phyloP scores from a whole-genome alignment of 176 grass and related monocot species.

The Raddia guianensis region DNA sequence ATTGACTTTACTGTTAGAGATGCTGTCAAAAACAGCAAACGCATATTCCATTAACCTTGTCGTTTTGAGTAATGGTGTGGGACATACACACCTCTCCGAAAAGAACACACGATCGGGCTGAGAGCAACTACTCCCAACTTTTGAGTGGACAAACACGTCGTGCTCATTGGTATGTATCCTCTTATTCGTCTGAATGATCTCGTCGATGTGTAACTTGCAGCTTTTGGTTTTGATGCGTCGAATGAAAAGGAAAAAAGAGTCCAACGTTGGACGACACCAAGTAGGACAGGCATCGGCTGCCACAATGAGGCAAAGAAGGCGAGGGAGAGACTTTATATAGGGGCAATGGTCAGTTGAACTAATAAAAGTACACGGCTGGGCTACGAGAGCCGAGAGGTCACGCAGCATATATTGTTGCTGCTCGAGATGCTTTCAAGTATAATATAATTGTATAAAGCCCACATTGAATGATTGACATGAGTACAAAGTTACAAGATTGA shows the following conservation, averaged over 20 bases:
- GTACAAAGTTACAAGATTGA: not conserved
- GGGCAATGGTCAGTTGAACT: not conserved
- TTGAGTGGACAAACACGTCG: not conserved
- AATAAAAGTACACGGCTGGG: not conserved
- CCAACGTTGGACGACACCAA: not conserved
- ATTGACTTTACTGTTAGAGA: too few species aligned
- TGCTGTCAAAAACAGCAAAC: too few species aligned
- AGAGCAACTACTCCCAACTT: not conserved
- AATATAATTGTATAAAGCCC: not conserved
- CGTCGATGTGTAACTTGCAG: not conserved
- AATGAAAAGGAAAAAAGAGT: constrained; percentile 16
- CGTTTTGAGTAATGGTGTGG: not conserved
- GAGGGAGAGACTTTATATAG: too few species aligned
- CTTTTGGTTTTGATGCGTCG: not conserved
- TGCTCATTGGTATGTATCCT: not conserved
- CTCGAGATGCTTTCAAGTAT: constrained; percentile 3
- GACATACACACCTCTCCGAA: too few species aligned
- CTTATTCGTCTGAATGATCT: not conserved
- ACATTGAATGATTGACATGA: not conserved
- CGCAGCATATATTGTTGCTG: not conserved
- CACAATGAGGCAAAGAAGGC: not conserved
- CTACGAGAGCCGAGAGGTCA: not conserved
- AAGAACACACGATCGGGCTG: not conserved
- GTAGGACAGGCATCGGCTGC: constrained; percentile 13
- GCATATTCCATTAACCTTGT: not conserved